These are phyloP conservation scores for Hypoxylon fuscum DNA, from an alignment of 495 filamentous ascomycete species.

Conservation along the genomic window DNA sequence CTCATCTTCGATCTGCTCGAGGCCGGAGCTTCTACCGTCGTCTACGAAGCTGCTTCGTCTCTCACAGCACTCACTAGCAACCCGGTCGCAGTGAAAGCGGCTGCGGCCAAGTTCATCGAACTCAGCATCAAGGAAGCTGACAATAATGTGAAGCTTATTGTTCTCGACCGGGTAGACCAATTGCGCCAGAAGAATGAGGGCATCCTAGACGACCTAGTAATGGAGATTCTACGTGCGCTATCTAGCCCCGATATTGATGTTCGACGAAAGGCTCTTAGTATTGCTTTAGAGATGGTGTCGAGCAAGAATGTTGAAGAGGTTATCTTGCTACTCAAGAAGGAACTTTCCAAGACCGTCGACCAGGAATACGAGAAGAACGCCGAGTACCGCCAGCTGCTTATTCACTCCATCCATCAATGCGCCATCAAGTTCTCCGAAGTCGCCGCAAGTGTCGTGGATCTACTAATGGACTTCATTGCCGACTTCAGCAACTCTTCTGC, in stretches of 20 bases:
- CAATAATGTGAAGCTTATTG: constrained; percentile 99
- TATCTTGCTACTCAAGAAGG: constrained; percentile 94
- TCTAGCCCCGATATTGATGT: constrained; percentile 97
- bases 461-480: constrained; percentile 99
- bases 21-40: constrained; percentile 89
- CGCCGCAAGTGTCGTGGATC: constrained; percentile 92
- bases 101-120: constrained; percentile 95
- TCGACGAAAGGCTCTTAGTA: constrained; percentile 86
- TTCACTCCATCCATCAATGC: constrained; percentile 97
- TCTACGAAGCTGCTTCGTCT: constrained; percentile 99
- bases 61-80: constrained; percentile 93
- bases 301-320: constrained; percentile 99
- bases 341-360: constrained; percentile 96
- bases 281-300: constrained; percentile 96
- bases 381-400: constrained; percentile 94
- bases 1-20: constrained; percentile 98
- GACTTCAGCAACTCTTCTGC: constrained; percentile 98
- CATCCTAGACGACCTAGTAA: constrained; percentile 92
- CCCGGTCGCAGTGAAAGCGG: constrained; percentile 96
- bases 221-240: constrained; percentile 97
- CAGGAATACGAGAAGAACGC: constrained; percentile 99
- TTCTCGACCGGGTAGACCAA: constrained; percentile 92
- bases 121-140: constrained; percentile 96
- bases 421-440: constrained; percentile 99
- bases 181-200: constrained; percentile 92